Evolutionary conservation across 345 rosid species (phyloP).

Genomic region (Heritiera littoralis): DNA sequence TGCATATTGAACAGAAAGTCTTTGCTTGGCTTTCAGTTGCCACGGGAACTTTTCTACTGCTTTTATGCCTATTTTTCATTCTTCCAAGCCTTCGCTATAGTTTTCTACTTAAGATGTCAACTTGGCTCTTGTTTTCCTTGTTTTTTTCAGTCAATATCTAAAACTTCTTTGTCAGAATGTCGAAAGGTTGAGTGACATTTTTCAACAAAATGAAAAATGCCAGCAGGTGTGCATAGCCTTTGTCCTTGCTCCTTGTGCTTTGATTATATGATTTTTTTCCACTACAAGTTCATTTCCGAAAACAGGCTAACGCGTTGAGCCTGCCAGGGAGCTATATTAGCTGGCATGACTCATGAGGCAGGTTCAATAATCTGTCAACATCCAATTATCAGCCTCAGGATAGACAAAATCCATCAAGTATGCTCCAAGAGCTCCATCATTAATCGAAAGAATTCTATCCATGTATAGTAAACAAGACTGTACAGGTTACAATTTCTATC

Average conservation of each 20-base stretch:
- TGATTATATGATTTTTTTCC: not conserved
- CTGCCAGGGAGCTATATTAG: not conserved
- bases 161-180: not conserved
- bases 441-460: not conserved
- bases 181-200: not conserved
- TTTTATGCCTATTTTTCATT: not conserved
- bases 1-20: not conserved
- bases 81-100: not conserved
- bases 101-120: not conserved
- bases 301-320: not conserved
- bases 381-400: not conserved
- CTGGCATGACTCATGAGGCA: not conserved
- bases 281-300: not conserved
- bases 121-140: not conserved
- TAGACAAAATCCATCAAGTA: not conserved
- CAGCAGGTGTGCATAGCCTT: not conserved
- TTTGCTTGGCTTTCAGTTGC: not conserved
- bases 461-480: not conserved
- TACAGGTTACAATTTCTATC: not conserved
- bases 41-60: not conserved
- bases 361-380: not conserved
- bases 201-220: not conserved
- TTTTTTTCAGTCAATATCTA: not conserved
- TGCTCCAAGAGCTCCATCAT: not conserved
- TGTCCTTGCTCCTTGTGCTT: not conserved